These are phyloP conservation scores for Cladophialophora carrionii DNA, from an alignment of 2,329 filamentous ascomycete species.

Conservation along the genomic window DNA sequence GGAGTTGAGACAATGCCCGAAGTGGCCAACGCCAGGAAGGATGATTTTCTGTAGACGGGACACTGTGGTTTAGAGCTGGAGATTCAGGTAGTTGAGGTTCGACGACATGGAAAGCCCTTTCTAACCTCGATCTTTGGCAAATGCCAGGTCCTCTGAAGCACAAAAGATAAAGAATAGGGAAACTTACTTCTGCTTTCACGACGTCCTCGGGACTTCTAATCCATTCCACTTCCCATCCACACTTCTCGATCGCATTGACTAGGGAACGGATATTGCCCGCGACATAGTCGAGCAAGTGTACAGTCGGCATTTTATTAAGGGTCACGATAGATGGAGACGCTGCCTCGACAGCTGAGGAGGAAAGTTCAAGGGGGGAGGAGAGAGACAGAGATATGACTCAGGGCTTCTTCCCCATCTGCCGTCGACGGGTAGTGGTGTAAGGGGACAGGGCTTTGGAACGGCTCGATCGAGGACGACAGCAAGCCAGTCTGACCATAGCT, in stretches of 20 bases:
- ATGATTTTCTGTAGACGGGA: slow-evolving; percentile 73
- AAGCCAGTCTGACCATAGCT: neutral
- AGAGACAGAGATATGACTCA: slow-evolving; percentile 7
- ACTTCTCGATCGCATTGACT: slow-evolving; percentile 92
- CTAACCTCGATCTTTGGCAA: neutral
- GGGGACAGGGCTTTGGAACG: neutral
- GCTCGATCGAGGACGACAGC: neutral
- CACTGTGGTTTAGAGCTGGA: neutral
- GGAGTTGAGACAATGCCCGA: slow-evolving; percentile 90
- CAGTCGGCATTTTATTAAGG: slow-evolving; percentile 49
- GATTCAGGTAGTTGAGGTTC: neutral
- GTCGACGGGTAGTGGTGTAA: neutral
- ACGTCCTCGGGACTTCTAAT: slow-evolving; percentile 83
- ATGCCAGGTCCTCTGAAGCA: neutral
- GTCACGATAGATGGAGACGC: neutral
- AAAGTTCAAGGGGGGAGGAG: neutral
- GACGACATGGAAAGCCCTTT: neutral
- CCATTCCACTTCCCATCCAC: slow-evolving; percentile 93
- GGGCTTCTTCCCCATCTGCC: neutral
- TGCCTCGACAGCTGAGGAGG: neutral
- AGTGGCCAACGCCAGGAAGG: slow-evolving; percentile 94
- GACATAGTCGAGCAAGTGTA: slow-evolving; percentile 75
- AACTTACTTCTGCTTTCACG: slow-evolving; percentile 74
- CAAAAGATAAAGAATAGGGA: neutral
- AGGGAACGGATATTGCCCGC: slow-evolving; percentile 95